Evolutionary conservation across 495 filamentous ascomycete species (phyloP).

Genomic region (Podospora australis): DNA sequence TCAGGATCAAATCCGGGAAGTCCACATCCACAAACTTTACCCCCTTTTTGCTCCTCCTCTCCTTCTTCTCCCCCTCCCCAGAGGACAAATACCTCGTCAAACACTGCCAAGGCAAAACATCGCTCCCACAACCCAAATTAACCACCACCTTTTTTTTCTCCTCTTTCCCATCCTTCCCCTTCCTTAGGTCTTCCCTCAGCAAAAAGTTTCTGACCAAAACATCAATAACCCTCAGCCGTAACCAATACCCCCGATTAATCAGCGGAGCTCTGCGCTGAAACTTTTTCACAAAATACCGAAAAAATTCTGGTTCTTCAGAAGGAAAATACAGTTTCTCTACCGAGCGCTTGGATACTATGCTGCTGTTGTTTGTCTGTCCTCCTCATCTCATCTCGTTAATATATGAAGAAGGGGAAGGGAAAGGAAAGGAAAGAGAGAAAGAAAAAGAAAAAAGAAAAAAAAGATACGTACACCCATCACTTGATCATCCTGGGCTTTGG

Average conservation of each 20-base stretch:
- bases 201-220: slow-evolving; percentile 66
- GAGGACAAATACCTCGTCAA: slow-evolving; percentile 53
- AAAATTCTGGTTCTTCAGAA: slow-evolving; percentile 63
- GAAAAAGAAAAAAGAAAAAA: background rate
- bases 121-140: slow-evolving; percentile 88
- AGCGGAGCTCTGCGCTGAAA: slow-evolving; percentile 71
- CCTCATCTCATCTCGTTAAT: too few relatives aligned
- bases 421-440: slow-evolving; percentile 1
- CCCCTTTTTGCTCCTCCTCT: background rate
- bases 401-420: background rate
- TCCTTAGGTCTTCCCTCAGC: background rate
- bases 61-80: slow-evolving; percentile 42
- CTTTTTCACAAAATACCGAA: slow-evolving; percentile 80
- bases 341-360: slow-evolving; percentile 83
- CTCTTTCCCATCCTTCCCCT: slow-evolving; percentile 30
- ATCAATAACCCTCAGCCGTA: slow-evolving; percentile 77
- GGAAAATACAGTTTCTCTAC: slow-evolving; percentile 77
- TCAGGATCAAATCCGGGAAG: slow-evolving; percentile 70
- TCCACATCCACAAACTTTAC: slow-evolving; percentile 80
- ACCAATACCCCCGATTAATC: slow-evolving; percentile 83
- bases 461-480: slow-evolving; percentile 59
- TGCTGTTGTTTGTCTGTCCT: slow-evolving; percentile 75
- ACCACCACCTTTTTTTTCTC: slow-evolving; percentile 64
- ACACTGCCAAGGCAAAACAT: slow-evolving; percentile 85
- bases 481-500: slow-evolving; percentile 49